These are phyloP conservation scores for Grosmannia clavigera DNA, from an alignment of 2,329 filamentous ascomycete genomes.

Conservation along the genomic window DNA sequence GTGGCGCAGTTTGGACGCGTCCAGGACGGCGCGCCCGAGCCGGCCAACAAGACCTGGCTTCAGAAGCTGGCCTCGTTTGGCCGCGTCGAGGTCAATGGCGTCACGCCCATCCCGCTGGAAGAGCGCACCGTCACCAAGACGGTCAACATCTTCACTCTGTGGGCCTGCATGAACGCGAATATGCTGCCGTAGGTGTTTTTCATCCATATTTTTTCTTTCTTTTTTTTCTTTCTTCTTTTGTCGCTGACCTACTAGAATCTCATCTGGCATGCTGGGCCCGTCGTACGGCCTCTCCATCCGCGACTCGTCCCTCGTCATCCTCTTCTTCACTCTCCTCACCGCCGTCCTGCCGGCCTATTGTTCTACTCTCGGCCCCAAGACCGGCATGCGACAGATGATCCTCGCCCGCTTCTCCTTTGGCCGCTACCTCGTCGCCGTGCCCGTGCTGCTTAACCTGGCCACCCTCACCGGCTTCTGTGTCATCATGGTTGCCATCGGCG, in stretches of 20 bases:
- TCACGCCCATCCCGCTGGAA: constrained; percentile 28
- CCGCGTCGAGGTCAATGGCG: constrained; percentile 28
- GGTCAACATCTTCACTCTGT: constrained; percentile 34
- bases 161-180: constrained; percentile 36
- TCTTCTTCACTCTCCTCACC: constrained; percentile 49
- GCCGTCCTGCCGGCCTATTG: constrained; percentile 43
- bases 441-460: constrained; percentile 49
- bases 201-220: background rate
- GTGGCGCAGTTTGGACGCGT: background rate
- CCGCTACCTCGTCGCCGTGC: constrained; percentile 44
- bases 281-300: constrained; percentile 39
- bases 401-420: constrained; percentile 52
- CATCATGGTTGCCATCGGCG: constrained; percentile 48
- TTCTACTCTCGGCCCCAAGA: constrained; percentile 45
- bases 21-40: background rate
- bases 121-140: constrained; percentile 27
- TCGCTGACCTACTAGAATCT: constrained; percentile 24
- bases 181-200: constrained; percentile 26
- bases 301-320: constrained; percentile 44
- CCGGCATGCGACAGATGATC: constrained; percentile 54
- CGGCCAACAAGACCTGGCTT: background rate
- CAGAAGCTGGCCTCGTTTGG: background rate
- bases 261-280: constrained; percentile 52
- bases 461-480: constrained; percentile 52
- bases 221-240: background rate